Evolutionary conservation across 139 green algal species (phyloP).

Genomic region (Chlorella sp.): DNA sequence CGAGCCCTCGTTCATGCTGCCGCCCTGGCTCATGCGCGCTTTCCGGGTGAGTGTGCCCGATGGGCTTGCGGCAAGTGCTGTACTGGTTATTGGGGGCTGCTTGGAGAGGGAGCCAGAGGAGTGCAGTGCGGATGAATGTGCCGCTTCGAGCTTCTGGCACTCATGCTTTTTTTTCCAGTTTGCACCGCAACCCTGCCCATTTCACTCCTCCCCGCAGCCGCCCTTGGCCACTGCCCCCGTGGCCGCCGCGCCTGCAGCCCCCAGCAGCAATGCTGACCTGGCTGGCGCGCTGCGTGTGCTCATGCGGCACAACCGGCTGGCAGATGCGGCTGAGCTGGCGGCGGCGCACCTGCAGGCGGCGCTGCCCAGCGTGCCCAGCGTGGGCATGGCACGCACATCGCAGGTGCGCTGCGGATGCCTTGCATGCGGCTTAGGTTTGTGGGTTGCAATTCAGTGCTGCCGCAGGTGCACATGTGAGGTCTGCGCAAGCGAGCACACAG

Average conservation of each 20-base stretch:
- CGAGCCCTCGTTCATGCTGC: constrained; percentile 23
- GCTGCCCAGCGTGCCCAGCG: constrained; percentile 40
- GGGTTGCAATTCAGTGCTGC: too few relatives aligned
- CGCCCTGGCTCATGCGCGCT: constrained; percentile 47
- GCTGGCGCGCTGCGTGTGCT: constrained; percentile 50
- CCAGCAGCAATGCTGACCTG: constrained; percentile 31
- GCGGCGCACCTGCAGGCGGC: constrained; percentile 17
- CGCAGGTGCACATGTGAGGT: too few relatives aligned
- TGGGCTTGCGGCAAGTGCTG: too few relatives aligned
- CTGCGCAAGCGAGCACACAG: too few relatives aligned
- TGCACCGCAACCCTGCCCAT: too few relatives aligned
- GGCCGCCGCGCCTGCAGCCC: not conserved
- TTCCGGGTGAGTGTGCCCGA: constrained; percentile 40
- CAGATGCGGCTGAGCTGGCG: constrained; percentile 50
- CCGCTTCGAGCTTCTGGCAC: too few relatives aligned
- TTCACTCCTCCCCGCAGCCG: constrained; percentile 1
- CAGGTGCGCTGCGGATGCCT: not conserved
- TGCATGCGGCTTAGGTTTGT: too few relatives aligned
- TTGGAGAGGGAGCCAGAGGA: too few relatives aligned
- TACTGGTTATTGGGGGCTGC: too few relatives aligned
- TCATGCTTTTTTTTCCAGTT: too few relatives aligned
- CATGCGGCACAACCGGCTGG: constrained; percentile 45
- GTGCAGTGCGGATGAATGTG: too few relatives aligned
- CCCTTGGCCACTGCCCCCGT: too few relatives aligned
- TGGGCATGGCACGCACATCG: constrained; percentile 5